Percentiles rank a stretch among this genome's conserved stretches.
Evolutionary conservation across 768 basidiomycete species (phyloP).

Genomic region (Chalciporus chontae): DNA sequence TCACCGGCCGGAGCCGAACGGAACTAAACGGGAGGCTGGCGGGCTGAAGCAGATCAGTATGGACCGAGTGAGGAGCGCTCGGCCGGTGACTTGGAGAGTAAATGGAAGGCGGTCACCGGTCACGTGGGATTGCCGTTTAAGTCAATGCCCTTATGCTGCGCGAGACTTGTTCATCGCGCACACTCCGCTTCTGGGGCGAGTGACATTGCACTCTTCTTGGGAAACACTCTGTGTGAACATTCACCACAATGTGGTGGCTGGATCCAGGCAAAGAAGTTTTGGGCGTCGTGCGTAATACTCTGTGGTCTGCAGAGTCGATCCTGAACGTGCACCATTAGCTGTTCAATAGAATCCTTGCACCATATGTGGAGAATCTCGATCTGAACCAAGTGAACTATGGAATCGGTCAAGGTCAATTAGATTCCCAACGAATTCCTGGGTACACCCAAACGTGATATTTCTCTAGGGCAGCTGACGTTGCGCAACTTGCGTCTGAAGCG

Average conservation of each 20-base stretch:
- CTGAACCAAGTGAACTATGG: conserved; percentile 93
- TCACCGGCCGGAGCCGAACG: conserved; percentile 14
- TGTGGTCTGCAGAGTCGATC: not conserved
- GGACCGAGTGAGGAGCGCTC: too few relatives aligned
- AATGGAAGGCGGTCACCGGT: not conserved
- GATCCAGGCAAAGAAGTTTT: conserved; percentile 84
- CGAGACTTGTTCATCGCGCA: not conserved
- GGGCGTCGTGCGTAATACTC: conserved; percentile 51
- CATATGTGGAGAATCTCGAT: conserved; percentile 95
- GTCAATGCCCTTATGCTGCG: conserved; percentile 30
- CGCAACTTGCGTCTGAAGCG: conserved; percentile 85
- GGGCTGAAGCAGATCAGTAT: too few relatives aligned
- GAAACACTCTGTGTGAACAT: not conserved
- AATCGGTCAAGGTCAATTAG: conserved; percentile 68
- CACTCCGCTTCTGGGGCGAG: too few relatives aligned
- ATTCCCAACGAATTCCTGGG: not conserved
- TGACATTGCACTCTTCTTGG: too few relatives aligned
- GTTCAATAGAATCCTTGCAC: conserved; percentile 89
- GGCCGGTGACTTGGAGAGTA: too few relatives aligned
- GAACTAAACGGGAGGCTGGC: too few relatives aligned
- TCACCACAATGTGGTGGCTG: conserved; percentile 73
- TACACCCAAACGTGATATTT: conserved; percentile 4
- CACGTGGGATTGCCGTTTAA: conserved; percentile 30
- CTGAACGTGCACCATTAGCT: conserved; percentile 38
- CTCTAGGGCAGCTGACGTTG: conserved; percentile 69